Evolutionary conservation across 1,284 basidiomycete species (phyloP), one percentile per base, ranked within the genome.

Genomic region (Puccinia polysora): DNA sequence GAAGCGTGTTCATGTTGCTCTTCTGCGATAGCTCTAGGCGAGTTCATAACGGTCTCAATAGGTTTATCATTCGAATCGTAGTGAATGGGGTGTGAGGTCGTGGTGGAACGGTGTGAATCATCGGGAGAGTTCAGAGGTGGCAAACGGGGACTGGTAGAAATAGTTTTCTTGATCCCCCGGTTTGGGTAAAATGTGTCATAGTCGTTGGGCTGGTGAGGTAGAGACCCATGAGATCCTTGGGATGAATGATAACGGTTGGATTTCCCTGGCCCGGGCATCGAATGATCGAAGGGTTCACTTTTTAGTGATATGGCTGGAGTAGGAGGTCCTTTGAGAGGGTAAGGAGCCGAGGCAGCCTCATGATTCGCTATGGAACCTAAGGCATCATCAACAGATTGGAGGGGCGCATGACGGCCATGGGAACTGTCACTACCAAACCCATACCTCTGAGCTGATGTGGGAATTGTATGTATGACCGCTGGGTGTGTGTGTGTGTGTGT

Each of bases 271-370:
- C 47, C 32, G 28, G 65, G 53, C 43, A 45, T 43, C 3, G 50
- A 30, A 45, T 45, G 25, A 59, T 59, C 65, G 45, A 68, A 68
- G 3, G 65, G 65, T 49, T 68, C 65, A 36, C 65, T 68, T 32
- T 68, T 55, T 10, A 20, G 12, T 43, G 64, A 55, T 25, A 53
- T 36, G 12, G 50, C 53, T 55, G 65, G 65, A 18, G 65, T 68
- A 45, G 43, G 20, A 45, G 23, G 40, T 20, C 28, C 25, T 34
- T 43, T 52, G 20, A 28, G 53, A 23, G 34, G 52, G 14, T 45
- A 32, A 34, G 52, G 55, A n/a, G 55, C 55, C 47, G 55, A 28
- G 15, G 65, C 52, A 32, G 55, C 18, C n/a, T 55, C 28, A 53
- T 40, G 64, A 49, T 25, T 43, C n/a, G 52, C 20, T 8, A 56